Evolutionary conservation across 1,139 yeast genomes (phyloP).

Genomic region (Nakaseomyces bracarensis): DNA sequence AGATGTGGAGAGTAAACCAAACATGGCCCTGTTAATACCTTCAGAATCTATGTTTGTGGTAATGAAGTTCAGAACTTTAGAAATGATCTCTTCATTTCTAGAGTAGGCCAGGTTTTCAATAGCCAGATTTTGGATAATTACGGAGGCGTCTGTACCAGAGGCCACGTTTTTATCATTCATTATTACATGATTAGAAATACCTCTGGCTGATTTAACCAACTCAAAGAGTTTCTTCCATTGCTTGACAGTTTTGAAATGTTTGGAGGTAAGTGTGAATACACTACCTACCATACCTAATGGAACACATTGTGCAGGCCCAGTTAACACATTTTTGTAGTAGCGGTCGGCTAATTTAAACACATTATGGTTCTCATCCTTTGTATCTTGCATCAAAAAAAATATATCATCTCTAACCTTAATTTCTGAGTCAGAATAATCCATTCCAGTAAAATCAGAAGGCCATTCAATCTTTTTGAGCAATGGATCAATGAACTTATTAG

Average conservation of each 20-base stretch:
- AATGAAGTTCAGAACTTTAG: slow-evolving; percentile 48
- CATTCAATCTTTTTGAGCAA: slow-evolving; percentile 18
- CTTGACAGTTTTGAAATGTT: slow-evolving; percentile 36
- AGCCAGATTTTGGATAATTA: slow-evolving; percentile 43
- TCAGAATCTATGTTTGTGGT: slow-evolving; percentile 46
- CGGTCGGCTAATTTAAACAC: slow-evolving; percentile 35
- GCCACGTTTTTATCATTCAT: slow-evolving; percentile 7
- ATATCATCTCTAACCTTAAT: slow-evolving; percentile 7
- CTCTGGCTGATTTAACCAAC: slow-evolving; percentile 42
- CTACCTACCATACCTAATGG: slow-evolving; percentile 42
- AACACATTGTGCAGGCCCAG: slow-evolving; percentile 43
- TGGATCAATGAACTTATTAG: slow-evolving; percentile 32
- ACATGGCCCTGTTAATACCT: slow-evolving; percentile 45
- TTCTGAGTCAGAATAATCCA: background rate
- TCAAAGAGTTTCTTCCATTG: slow-evolving; percentile 52
- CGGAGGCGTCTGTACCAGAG: slow-evolving; percentile 17
- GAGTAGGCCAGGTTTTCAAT: slow-evolving; percentile 47
- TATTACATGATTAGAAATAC: slow-evolving; percentile 24
- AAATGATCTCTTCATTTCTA: slow-evolving; percentile 38
- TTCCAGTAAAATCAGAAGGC: slow-evolving; percentile 9
- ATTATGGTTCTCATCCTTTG: slow-evolving; percentile 17
- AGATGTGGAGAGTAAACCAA: slow-evolving; percentile 40
- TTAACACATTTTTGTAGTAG: slow-evolving; percentile 40
- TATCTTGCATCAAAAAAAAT: slow-evolving; percentile 1
- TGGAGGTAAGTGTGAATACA: slow-evolving; percentile 32